Evolutionary conservation across 1,284 basidiomycete species (phyloP), one percentile per base, ranked within the genome.

Genomic region (Xanthoconium separans): DNA sequence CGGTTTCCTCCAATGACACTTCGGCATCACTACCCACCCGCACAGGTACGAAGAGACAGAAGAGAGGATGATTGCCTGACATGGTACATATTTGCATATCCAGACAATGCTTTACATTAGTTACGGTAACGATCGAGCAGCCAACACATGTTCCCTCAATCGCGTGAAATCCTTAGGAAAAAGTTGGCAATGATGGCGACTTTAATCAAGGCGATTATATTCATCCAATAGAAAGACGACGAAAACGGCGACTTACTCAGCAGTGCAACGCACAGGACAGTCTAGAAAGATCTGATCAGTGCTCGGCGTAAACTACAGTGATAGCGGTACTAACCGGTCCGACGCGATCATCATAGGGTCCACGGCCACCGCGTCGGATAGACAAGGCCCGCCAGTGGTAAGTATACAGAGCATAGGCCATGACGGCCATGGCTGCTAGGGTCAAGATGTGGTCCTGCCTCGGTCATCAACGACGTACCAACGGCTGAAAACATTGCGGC

Each of bases 381-480:
- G 95, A 93, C 30, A 85, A 81, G 15, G 96, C 97, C 63, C 96
- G 87, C 92, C 95, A 95, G 73, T 98, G 95, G 72, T 95, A 98
- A 42, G 94, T 94, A 62, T 91, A 89, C 18, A 99, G 76, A 2
- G 97, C 96, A 71, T 98, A 98, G 31, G 94, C 71, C 96, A 98
- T 98, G 61, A 98, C 94, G 13, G 85, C 91, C 85, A 98, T 93
- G 40, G 96, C 95, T 96, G 65, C 43, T 24, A 18, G 43, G 24
- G 51, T 65, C 40, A 64, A 51, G 27, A 18, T 27, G 29, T 18
- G 16, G 55, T 30, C 46, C 39, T 43, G 36, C 20, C 33, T 31
- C 24, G 36, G 31, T 47, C 33, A 37, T 15, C 7, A 59, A 29
- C 12, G 20, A 54, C 91, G 65, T 62, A 93, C 93, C 92, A 57